A percentile compares a stretch with the other conserved stretches of the same genome.
Evolutionary conservation across 164 flowering plant genomes (phyloP).

Genomic region (Tinospora cordifolia): DNA sequence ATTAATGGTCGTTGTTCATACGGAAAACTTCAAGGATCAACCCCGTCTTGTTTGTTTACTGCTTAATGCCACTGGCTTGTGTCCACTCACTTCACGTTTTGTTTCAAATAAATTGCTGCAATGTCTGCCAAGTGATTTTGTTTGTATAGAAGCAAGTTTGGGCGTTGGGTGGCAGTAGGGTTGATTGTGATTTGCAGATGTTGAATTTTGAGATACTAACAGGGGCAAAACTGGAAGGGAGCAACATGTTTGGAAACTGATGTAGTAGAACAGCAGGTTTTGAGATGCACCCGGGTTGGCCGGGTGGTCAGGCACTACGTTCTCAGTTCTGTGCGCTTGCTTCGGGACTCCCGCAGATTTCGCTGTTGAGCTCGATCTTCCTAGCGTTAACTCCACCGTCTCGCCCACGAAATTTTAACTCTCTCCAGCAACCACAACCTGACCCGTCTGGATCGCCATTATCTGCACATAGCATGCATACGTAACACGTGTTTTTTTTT

Average conservation of each 20-base stretch:
- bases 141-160: too few relatives aligned
- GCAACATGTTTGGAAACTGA: neutral
- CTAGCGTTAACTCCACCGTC: neutral
- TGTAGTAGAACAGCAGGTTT: too few relatives aligned
- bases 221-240: neutral
- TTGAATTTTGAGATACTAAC: neutral
- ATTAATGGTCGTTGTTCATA: neutral
- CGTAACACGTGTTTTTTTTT: neutral
- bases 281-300: too few relatives aligned
- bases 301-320: neutral
- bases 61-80: too few relatives aligned
- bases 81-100: too few relatives aligned
- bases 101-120: too few relatives aligned
- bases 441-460: neutral
- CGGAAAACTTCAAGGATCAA: too few relatives aligned
- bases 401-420: neutral
- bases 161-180: too few relatives aligned
- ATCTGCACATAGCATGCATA: neutral
- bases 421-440: too few relatives aligned
- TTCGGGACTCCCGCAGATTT: constrained; percentile 24
- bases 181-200: too few relatives aligned
- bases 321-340: constrained; percentile 1
- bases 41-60: too few relatives aligned
- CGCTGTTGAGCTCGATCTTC: constrained; percentile 16
- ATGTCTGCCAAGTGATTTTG: too few relatives aligned